Evolutionary conservation across 2,329 filamentous ascomycete species (phyloP).

Genomic region (Saccharata proteae): DNA sequence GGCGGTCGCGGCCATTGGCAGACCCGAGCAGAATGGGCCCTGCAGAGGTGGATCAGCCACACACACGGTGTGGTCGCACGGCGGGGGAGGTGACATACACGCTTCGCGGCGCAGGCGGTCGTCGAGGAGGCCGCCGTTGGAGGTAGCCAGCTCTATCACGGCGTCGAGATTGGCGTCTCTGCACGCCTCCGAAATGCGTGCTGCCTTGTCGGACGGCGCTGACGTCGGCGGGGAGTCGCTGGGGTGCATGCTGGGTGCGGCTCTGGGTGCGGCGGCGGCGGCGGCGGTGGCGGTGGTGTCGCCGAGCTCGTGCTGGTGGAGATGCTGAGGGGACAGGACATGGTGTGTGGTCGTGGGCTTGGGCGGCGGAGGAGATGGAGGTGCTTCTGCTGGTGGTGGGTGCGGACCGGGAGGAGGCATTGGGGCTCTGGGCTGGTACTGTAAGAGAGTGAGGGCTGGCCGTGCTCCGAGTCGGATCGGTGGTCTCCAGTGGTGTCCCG

Average conservation of each 20-base stretch:
- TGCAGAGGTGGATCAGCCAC: constrained; percentile 20
- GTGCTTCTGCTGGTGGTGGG: constrained; percentile 2
- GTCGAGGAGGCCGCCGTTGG: constrained; percentile 32
- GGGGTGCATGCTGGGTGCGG: background rate
- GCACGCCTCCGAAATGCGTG: constrained; percentile 30
- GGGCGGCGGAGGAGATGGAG: background rate
- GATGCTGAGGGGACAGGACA: background rate
- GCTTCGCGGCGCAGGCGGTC: constrained; percentile 54
- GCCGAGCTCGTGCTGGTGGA: background rate
- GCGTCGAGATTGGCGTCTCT: constrained; percentile 24
- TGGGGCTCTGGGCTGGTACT: too few relatives aligned
- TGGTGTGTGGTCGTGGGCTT: constrained; percentile 1
- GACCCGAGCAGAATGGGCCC: constrained; percentile 49
- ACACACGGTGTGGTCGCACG: constrained; percentile 6
- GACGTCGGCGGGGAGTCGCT: constrained; percentile 6
- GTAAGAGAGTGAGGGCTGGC: too few relatives aligned
- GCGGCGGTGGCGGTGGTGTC: too few relatives aligned
- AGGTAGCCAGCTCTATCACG: constrained; percentile 31
- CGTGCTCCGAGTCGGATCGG: too few relatives aligned
- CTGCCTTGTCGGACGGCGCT: constrained; percentile 15
- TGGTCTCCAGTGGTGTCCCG: too few relatives aligned
- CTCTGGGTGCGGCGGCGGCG: background rate
- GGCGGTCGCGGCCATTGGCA: constrained; percentile 7
- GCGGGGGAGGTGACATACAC: constrained; percentile 47
- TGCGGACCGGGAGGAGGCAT: constrained; percentile 2